Base-by-base conservation (phyloP, 805 yeast genomes). In the Cyberlindnera petersonii region DNA sequence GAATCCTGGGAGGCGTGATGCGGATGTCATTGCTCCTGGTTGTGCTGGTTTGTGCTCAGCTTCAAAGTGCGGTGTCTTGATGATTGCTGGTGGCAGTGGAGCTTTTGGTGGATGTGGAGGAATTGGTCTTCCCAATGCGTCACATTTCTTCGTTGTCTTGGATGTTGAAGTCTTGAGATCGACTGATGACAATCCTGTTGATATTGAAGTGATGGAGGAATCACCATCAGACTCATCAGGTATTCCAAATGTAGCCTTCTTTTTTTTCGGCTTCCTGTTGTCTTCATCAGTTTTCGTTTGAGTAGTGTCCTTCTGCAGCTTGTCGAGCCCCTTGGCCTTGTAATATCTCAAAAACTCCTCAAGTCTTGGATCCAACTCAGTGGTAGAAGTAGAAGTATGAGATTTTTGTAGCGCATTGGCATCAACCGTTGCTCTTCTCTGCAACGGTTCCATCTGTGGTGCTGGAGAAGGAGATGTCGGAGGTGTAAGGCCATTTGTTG, bases 51-150 rank as follows among this genome's bases (percentile, higher is more conserved):
- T 36, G 20, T 8, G 20, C 11, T 29, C 31, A 11, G 24, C 30
- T 9, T 39, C 39, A 8, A 39, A 42, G n/a, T 36, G 35, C 1
- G 44, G 24, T 8, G 19, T 39, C 26, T 50, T 52, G 6, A 66
- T 51, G 9, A 76, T 58, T 1, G 78, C 77, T 3, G 80, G 66
- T 6, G 78, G 79, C 13, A 71, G 52, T 24, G 61, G 66, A 2
- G 79, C 68, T 33, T 41, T 52, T 18, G 53, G 55, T 2, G 80
- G 80, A 50, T 74, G 79, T 4, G 73, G 58, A 3, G 81, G 82
- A 8, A 76, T 58, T 6, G 69, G 71, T 46, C 73, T 66, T 1
- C 72, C 73, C 24, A 60, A 60, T 1, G 52, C 59, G 41, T 68
- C 74, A 23, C 63, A 55, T 30, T 53, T 35, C 31, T 16, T 16